Evolutionary conservation across 192 early-diverging fungal species (phyloP).

Genomic region (Coemansia sp.): DNA sequence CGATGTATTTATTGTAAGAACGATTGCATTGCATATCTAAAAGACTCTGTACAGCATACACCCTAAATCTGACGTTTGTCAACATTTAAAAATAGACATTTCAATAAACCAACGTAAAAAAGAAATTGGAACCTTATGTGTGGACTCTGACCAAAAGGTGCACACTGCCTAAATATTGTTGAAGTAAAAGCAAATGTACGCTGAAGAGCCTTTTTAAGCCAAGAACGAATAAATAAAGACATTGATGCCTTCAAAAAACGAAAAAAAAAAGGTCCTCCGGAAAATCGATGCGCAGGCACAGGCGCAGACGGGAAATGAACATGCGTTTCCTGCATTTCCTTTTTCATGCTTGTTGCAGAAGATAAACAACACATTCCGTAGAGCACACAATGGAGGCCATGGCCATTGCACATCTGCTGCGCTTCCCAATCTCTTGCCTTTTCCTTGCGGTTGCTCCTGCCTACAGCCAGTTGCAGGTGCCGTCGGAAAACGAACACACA

Average conservation of each 20-base stretch:
- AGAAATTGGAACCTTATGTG: too few species aligned
- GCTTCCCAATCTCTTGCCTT: neutral
- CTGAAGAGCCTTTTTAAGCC: neutral
- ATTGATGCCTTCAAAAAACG: neutral
- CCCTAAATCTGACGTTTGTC: too few species aligned
- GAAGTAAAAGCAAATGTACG: too few species aligned
- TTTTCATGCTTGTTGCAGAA: slow-evolving; percentile 2
- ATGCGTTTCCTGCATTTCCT: slow-evolving; percentile 8
- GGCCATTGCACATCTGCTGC: slow-evolving; percentile 6
- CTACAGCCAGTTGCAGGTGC: too few species aligned
- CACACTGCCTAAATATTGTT: too few species aligned
- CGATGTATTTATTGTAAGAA: neutral
- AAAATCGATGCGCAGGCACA: neutral
- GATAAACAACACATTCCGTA: neutral
- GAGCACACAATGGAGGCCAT: slow-evolving; percentile 2
- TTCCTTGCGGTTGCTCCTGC: neutral
- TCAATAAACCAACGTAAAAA: too few species aligned
- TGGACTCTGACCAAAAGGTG: too few species aligned
- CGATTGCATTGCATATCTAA: neutral
- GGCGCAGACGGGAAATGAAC: neutral
- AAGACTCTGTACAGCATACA: neutral
- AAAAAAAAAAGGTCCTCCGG: neutral
- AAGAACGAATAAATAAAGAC: neutral
- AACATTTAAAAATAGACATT: too few species aligned
- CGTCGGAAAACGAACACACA: too few species aligned